These are phyloP conservation scores for Fraxinus dipetala DNA, from an alignment of 305 asterid species.

Conservation along the genomic window DNA sequence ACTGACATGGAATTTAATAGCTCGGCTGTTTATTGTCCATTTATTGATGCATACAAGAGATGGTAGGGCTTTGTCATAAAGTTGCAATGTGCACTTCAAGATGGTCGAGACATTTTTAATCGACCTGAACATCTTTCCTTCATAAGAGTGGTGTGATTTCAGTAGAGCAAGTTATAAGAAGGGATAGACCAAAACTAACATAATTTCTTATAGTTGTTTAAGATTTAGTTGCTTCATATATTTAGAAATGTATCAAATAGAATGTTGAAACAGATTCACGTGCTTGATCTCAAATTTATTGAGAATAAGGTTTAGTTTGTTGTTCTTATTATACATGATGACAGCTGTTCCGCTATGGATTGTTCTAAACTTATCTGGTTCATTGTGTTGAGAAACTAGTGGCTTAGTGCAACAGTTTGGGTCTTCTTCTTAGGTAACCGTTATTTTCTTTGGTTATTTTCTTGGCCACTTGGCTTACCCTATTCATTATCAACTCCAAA, in stretches of 20 bases:
- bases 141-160: not conserved
- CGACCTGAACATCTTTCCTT: not conserved
- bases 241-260: not conserved
- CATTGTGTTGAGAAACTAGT: not conserved
- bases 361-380: not conserved
- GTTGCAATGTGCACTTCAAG: not conserved
- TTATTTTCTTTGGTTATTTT: not conserved
- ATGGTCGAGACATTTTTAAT: not conserved
- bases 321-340: not conserved
- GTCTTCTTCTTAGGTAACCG: not conserved
- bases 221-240: not conserved
- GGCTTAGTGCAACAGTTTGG: not conserved
- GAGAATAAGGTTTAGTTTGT: slow-evolving; percentile 4
- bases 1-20: slow-evolving; percentile 30
- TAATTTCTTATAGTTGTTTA: not conserved
- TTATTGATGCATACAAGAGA: not conserved
- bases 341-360: not conserved
- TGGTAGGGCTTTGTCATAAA: not conserved
- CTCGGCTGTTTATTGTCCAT: slow-evolving; percentile 32
- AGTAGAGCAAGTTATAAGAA: not conserved
- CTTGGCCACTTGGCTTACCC: not conserved
- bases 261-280: not conserved
- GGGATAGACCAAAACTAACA: not conserved
- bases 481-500: slow-evolving; percentile 20
- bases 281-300: not conserved